A percentile compares a stretch with the other conserved stretches of the same genome.
Evolutionary conservation across 2,329 filamentous ascomycete species (phyloP).

Genomic region (Stachybotrys echinatus): DNA sequence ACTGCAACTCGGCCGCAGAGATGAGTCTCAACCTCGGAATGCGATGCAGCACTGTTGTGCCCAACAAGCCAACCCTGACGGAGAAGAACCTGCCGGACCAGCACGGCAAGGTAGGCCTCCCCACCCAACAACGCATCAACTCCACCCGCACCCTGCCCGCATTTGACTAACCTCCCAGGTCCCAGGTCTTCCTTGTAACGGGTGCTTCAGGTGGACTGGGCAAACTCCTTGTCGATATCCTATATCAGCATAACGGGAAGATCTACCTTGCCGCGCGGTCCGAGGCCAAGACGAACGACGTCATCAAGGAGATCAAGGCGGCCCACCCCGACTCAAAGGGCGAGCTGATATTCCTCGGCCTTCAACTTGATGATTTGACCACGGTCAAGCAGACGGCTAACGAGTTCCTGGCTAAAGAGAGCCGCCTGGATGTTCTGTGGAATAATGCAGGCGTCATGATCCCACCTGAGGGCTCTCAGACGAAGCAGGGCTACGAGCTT

Average conservation of each 20-base stretch:
- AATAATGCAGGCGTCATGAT: conserved; percentile 38
- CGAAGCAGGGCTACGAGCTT: conserved; percentile 33
- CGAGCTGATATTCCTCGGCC: not conserved
- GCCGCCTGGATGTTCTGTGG: conserved; percentile 29
- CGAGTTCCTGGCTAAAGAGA: conserved; percentile 15
- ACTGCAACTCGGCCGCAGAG: no score
- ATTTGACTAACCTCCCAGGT: no score
- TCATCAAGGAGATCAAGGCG: not conserved
- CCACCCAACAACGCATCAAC: not conserved
- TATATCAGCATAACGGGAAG: conserved; percentile 42
- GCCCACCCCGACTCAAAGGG: not conserved
- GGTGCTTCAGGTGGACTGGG: conserved; percentile 25
- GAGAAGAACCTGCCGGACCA: conserved; percentile 8
- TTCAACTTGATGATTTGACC: conserved; percentile 27
- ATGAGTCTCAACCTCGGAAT: no score
- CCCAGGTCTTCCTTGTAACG: conserved; percentile 35
- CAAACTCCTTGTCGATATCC: conserved; percentile 38
- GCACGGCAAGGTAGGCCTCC: conserved; percentile 5
- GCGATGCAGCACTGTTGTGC: conserved; percentile 3
- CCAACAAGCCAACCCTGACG: conserved; percentile 5
- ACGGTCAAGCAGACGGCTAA: conserved; percentile 20
- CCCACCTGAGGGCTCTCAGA: conserved; percentile 30
- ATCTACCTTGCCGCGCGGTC: conserved; percentile 42
- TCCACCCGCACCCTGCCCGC: not conserved
- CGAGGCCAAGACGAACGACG: not conserved